These are phyloP conservation scores for Suillus lakei DNA, from an alignment of 768 basidiomycete species.

Conservation along the genomic window DNA sequence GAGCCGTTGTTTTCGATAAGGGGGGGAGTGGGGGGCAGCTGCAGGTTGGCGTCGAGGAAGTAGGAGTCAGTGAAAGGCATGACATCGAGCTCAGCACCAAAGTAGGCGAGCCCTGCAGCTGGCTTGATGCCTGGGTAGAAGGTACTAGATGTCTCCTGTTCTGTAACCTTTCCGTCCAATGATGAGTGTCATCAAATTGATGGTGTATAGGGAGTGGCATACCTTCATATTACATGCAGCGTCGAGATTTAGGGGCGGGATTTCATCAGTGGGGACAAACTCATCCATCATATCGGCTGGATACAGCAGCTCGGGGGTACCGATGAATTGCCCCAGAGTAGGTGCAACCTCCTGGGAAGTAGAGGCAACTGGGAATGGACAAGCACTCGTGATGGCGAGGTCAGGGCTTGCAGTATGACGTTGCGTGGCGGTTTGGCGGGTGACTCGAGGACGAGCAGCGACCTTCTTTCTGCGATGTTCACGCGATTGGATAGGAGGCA, in stretches of 20 bases:
- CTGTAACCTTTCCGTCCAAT: conserved; percentile 2
- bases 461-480: conserved; percentile 15
- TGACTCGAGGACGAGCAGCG: conserved; percentile 11
- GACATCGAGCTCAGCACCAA: conserved; percentile 37
- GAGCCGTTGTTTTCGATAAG: conserved; percentile 17
- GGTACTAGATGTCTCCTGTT: conserved; percentile 4
- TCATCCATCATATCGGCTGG: conserved; percentile 12
- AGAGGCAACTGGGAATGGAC: conserved; percentile 2
- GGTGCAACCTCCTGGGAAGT: conserved; percentile 4
- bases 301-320: conserved; percentile 27
- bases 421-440: conserved; percentile 8
- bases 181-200: background rate
- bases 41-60: conserved; percentile 20
- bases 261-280: conserved; percentile 42
- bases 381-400: conserved; percentile 6
- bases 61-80: conserved; percentile 31
- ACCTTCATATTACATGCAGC: conserved; percentile 21
- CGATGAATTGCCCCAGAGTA: conserved; percentile 1
- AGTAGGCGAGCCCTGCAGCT: conserved; percentile 24
- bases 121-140: conserved; percentile 29
- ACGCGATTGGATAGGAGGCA: background rate
- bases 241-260: conserved; percentile 40
- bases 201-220: conserved; percentile 6
- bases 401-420: background rate
- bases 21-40: conserved; percentile 10